Evolutionary conservation across 352 stramenopile genomes (phyloP), one percentile per base, ranked within the genome.

Genomic region (Phytophthora boehmeriae): DNA sequence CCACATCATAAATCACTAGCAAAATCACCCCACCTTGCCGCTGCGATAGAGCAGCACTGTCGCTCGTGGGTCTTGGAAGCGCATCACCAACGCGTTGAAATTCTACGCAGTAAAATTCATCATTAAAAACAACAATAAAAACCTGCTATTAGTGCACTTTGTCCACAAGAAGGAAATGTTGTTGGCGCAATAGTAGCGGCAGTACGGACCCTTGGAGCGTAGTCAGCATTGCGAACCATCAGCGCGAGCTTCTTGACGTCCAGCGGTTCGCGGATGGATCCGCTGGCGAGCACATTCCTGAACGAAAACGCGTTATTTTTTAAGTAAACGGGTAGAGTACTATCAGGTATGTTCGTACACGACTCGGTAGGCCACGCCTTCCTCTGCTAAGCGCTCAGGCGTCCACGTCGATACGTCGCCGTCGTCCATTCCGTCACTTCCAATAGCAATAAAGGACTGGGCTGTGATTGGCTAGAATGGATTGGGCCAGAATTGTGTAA

Each of bases 151-250:
- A 39, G 9, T n/a, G 34, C 2, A 39, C 14, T 39, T 39, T 39
- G 34, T 11, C 3, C 4, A 13, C 9, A 39, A 39, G 14, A 17
- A 25, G 59, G 43, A 34, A 46, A 22, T 8, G 9, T 4, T 8
- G 2, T 32, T 17, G 6, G 8, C 34, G 16, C 22, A 49, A 10
- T 8, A 30, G 5, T 30, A 41, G 22, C 6, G 0, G 46, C 11
- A 19, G 28, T 35, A 53, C 62, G 4, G 63, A 90, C 80, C 42
- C 80, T 71, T 19, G 71, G 79, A 11, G 75, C 68, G 65, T 90
- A 92, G 67, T 88, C 80, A 1, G 83, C 75, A 62, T 92, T 90
- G 49, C 83, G 83, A 45, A 90, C 80, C 28, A 85, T 69, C 51
- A 90, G 59, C 35, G 80, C 83, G 43, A 92, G 73, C 30, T 76